Conservation (phyloP, 2,329 filamentous ascomycete genomes). For the Aureobasidium lini region DNA sequence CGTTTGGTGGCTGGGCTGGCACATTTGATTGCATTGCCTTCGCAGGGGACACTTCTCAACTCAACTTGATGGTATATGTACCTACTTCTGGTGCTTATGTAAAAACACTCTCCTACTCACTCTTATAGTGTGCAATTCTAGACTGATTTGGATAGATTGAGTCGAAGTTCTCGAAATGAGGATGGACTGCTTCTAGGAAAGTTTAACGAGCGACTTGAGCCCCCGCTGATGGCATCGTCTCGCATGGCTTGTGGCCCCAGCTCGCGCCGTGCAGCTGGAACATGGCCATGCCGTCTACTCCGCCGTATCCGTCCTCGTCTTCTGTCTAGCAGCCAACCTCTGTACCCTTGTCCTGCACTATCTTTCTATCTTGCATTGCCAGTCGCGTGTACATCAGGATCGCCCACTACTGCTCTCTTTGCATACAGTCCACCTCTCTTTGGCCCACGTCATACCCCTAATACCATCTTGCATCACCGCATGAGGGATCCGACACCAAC, state of each 20-base stretch:
- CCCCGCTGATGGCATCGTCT: not conserved
- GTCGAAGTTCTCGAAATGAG: not conserved
- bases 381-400: not conserved
- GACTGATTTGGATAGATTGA: not conserved
- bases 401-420: not conserved
- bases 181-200: not conserved
- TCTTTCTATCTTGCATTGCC: not conserved
- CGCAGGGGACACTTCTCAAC: not conserved
- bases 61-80: not conserved
- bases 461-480: not conserved
- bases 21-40: not conserved
- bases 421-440: not conserved
- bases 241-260: not conserved
- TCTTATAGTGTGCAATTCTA: not conserved
- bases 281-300: not conserved
- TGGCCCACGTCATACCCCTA: constrained; percentile 4
- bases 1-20: constrained; percentile 6
- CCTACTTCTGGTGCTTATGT: not conserved
- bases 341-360: not conserved
- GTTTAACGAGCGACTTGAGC: not conserved
- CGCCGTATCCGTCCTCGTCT: not conserved
- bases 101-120: not conserved
- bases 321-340: not conserved
- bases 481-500: not conserved
- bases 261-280: not conserved